Conservation (phyloP, 495 filamentous ascomycete species). For the Chaetomium cochliodes region DNA sequence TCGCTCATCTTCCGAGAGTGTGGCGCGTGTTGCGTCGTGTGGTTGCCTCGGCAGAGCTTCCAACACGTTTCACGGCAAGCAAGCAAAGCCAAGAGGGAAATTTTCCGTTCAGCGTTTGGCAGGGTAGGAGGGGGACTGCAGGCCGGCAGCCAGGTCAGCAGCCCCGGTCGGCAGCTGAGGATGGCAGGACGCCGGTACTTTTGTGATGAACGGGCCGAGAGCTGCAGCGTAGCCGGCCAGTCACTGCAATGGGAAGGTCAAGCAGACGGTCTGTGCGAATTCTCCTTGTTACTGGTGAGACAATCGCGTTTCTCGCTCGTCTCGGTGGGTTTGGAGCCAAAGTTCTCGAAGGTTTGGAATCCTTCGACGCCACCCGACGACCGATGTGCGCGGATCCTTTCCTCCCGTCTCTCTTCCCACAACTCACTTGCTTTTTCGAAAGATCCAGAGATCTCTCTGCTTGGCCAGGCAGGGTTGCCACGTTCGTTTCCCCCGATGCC, state of each 20-base stretch:
- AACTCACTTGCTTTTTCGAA: background rate
- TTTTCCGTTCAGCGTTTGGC: too few species aligned
- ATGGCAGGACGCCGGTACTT: background rate
- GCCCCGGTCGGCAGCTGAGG: too few species aligned
- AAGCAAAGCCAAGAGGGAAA: too few species aligned
- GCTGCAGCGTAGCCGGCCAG: background rate
- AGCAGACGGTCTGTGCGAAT: background rate
- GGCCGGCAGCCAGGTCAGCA: too few species aligned
- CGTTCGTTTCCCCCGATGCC: background rate
- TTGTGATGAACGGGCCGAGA: background rate
- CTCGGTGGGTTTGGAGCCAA: background rate
- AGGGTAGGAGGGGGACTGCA: too few species aligned
- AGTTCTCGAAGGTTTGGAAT: background rate
- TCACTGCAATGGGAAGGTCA: background rate
- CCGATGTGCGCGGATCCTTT: background rate
- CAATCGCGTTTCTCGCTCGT: too few species aligned
- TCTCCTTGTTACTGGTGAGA: too few species aligned
- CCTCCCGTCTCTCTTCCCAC: background rate
- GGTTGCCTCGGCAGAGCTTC: background rate
- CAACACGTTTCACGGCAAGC: background rate
- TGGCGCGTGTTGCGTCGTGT: background rate
- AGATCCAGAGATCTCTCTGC: background rate
- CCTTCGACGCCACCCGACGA: background rate
- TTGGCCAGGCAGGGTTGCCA: background rate
- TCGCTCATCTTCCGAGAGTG: background rate